Evolutionary conservation across 164 flowering plant species (phyloP), one percentile per base, ranked within the genome.

Genomic region (Dillenia turbinata): DNA sequence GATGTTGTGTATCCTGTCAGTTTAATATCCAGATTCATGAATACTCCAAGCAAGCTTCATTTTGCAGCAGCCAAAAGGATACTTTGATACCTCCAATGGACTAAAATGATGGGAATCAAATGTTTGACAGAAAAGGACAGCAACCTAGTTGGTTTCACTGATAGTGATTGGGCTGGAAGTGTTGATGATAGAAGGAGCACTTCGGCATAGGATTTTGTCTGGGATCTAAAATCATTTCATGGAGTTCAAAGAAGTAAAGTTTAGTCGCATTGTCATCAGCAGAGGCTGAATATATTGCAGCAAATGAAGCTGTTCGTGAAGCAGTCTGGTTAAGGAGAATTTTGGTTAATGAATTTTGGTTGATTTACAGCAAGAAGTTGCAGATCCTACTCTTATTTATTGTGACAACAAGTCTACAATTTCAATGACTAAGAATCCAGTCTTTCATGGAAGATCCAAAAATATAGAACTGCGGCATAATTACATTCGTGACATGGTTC

Each of bases 1-100:
- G 51, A 62, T 52, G 56, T 63, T 15, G 11, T 52, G 9, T 33
- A 63, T 54, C 54, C 56, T 15, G 56, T 47, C 7, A 49, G n/a
- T 2, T 8, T 67, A 9, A 16, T 61, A 22, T 58, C 60, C 2
- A 46, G 52, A 19, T 63, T 59, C 11, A 52, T 64, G 64, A 69
- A 15, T 54, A 60, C 53, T 22, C 72, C 57, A 11, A 19, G 56
- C 56, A 54, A 54, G 5, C 10, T 9, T 54, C 10, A 19, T 54
- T 54, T 22, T 54, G 56, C 14, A 7, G 7, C 56, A 19, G 56
- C 56, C 2, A 54, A 54, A 19, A 54, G 40, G 26, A 54, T 10
- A 11, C 56, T 54, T 19, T 0, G 56, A 9, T 54, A 54, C 26
- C 10, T 54, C 7, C 22, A 54, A 17, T 33, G 56, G 11, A 19